phyloP scores from a whole-genome alignment of 2,329 filamentous ascomycete species.

The Colletotrichum filicis region DNA sequence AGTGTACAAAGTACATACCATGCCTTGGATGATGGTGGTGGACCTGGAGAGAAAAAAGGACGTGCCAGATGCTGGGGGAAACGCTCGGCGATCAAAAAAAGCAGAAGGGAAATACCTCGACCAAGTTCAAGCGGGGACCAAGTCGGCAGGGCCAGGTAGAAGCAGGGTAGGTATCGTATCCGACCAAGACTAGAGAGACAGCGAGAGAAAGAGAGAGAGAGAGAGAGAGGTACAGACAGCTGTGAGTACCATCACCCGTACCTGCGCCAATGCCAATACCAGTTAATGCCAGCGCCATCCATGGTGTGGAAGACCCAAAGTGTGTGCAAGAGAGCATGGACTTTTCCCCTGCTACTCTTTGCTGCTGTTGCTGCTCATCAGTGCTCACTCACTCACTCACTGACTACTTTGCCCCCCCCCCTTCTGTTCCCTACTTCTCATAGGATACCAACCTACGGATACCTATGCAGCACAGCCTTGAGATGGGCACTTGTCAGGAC shows the following conservation, averaged over 20 bases:
- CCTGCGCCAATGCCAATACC: background rate
- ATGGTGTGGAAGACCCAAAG: background rate
- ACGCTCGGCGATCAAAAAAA: slow-evolving; percentile 23
- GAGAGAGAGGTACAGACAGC: background rate
- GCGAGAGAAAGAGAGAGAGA: background rate
- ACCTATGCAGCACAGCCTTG: background rate
- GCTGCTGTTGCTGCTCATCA: no score
- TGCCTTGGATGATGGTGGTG: background rate
- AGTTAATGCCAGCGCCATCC: background rate
- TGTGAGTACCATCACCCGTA: background rate
- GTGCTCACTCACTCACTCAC: no score
- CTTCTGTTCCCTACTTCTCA: background rate
- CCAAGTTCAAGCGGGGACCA: background rate
- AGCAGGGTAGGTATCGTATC: background rate
- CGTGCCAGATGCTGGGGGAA: slow-evolving; percentile 7
- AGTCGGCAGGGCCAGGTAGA: background rate
- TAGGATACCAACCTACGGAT: background rate
- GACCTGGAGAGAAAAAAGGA: background rate
- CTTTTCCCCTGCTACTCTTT: background rate
- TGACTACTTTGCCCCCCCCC: no score
- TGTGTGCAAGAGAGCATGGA: background rate
- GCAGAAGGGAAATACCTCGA: background rate
- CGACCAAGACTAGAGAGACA: background rate
- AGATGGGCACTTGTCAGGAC: background rate
- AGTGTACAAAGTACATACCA: background rate